These are phyloP conservation scores for Geotrichum phurueaensis DNA, from an alignment of 1,139 yeast species.

Conservation along the genomic window DNA sequence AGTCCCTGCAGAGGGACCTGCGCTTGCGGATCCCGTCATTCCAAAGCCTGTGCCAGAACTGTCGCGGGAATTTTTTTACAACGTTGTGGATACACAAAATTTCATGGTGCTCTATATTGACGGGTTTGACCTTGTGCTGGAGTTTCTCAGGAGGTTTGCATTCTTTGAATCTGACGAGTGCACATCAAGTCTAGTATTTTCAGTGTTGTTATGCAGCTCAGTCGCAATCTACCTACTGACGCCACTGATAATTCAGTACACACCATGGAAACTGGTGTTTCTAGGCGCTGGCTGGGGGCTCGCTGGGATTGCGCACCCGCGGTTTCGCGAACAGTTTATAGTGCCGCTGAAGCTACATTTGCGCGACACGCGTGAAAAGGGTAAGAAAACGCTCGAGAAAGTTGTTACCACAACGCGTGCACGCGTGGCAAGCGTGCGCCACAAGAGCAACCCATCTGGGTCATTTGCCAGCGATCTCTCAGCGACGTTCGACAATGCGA, in stretches of 20 bases:
- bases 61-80: constrained; percentile 69
- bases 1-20: constrained; percentile 44
- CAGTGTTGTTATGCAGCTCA: constrained; percentile 37
- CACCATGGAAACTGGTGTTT: constrained; percentile 33
- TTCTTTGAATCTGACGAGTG: constrained; percentile 61
- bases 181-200: constrained; percentile 44
- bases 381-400: constrained; percentile 11
- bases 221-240: constrained; percentile 32
- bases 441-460: neutral
- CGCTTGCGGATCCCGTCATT: constrained; percentile 42
- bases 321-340: constrained; percentile 35
- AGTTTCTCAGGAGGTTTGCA: constrained; percentile 51
- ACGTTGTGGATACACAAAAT: constrained; percentile 79
- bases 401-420: constrained; percentile 12
- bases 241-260: constrained; percentile 36
- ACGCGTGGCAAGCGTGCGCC: neutral
- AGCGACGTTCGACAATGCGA: neutral
- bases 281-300: constrained; percentile 49
- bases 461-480: neutral
- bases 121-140: constrained; percentile 53
- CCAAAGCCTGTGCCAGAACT: constrained; percentile 79
- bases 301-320: constrained; percentile 51
- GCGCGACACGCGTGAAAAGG: constrained; percentile 11
- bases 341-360: constrained; percentile 10
- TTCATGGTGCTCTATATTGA: constrained; percentile 64